Percentiles rank a stretch among this genome's conserved stretches.
phyloP scores from a whole-genome alignment of 306 rosid species.

The Vachellia pachyceras region DNA sequence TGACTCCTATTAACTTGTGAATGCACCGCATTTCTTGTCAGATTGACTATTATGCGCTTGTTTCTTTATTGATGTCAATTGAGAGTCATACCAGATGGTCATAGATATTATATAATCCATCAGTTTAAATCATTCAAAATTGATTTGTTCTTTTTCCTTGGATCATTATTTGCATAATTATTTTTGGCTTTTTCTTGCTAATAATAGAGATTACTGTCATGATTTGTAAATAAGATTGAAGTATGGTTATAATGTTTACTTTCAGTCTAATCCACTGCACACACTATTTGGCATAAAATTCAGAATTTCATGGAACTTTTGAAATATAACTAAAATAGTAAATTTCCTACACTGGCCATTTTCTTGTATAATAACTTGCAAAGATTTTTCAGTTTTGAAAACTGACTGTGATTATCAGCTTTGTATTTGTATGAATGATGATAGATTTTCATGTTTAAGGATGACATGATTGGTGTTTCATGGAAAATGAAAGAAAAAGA shows the following conservation, averaged over 20 bases:
- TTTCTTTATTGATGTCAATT: background rate
- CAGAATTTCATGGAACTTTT: constrained; percentile 15
- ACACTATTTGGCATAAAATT: background rate
- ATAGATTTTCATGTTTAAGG: constrained; percentile 6
- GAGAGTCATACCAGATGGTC: background rate
- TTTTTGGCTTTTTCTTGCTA: background rate
- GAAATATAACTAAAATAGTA: background rate
- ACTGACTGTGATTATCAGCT: constrained; percentile 1
- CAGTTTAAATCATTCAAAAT: background rate
- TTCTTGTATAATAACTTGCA: background rate
- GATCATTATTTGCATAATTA: background rate
- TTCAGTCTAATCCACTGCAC: background rate
- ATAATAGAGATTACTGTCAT: background rate
- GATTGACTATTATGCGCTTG: background rate
- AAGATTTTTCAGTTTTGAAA: background rate
- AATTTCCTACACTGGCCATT: background rate
- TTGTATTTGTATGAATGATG: background rate
- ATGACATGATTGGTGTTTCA: constrained; percentile 1
- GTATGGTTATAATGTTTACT: background rate
- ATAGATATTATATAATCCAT: background rate
- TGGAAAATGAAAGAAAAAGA: background rate
- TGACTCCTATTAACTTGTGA: background rate
- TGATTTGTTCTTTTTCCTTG: background rate
- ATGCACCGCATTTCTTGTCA: background rate
- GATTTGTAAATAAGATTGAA: background rate